phyloP scores from a whole-genome alignment of 306 rosid species.

The Vicia villosa region DNA sequence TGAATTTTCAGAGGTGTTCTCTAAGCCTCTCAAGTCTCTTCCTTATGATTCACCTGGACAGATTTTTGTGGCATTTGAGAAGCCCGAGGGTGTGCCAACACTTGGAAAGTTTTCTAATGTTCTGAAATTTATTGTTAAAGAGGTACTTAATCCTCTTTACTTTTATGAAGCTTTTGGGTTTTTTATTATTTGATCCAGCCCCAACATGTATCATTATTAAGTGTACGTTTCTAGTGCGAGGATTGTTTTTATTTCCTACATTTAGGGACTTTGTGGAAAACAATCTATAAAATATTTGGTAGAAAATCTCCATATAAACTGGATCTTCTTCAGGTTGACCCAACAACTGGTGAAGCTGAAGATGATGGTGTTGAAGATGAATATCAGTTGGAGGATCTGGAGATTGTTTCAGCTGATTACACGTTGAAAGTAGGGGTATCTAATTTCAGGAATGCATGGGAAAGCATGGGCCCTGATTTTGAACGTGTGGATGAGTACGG shows the following conservation, averaged over 20 bases:
- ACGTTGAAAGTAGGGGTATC: slow-evolving; percentile 78
- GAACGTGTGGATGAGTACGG: slow-evolving; percentile 96
- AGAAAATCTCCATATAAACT: slow-evolving; percentile 26
- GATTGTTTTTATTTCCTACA: slow-evolving; percentile 28
- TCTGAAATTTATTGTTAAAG: slow-evolving; percentile 82
- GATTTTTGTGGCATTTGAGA: slow-evolving; percentile 93
- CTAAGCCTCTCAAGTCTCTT: slow-evolving; percentile 87
- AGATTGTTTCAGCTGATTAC: slow-evolving; percentile 90
- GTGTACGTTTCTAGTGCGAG: slow-evolving; percentile 12
- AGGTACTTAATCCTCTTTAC: slow-evolving; percentile 54
- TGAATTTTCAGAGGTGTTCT: slow-evolving; percentile 70
- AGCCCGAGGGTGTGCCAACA: slow-evolving; percentile 71
- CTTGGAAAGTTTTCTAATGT: slow-evolving; percentile 83
- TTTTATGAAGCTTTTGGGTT: slow-evolving; percentile 12
- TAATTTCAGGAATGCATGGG: slow-evolving; percentile 95
- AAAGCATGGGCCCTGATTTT: slow-evolving; percentile 72
- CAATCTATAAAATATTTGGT: slow-evolving; percentile 24
- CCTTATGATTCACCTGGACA: slow-evolving; percentile 97
- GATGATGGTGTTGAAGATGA: slow-evolving; percentile 96
- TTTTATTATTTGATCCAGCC: slow-evolving; percentile 1
- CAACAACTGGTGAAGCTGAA: slow-evolving; percentile 79
- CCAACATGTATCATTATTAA: neutral
- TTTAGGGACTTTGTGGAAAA: slow-evolving; percentile 18
- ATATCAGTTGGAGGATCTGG: slow-evolving; percentile 96
- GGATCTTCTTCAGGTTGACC: slow-evolving; percentile 68